Evolutionary conservation across 768 basidiomycete species (phyloP).

Genomic region (Megacollybia marginata): DNA sequence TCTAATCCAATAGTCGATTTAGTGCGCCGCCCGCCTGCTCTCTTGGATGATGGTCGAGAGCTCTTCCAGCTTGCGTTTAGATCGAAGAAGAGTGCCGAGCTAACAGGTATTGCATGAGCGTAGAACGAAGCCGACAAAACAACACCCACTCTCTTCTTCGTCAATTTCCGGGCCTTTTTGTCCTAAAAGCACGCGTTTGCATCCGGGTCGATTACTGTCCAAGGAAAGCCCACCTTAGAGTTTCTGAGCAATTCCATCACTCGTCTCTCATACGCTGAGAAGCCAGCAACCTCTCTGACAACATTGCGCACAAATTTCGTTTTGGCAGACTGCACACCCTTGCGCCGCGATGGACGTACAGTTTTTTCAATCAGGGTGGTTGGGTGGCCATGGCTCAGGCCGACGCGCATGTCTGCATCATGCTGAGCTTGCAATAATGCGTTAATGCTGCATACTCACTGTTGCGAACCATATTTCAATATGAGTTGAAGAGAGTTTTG

Average conservation of each 20-base stretch:
- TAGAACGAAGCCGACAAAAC: neutral
- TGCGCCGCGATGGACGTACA: slow-evolving; percentile 80
- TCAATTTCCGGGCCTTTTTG: slow-evolving; percentile 98
- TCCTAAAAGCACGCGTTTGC: slow-evolving; percentile 44
- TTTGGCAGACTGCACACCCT: slow-evolving; percentile 85
- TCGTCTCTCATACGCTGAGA: slow-evolving; percentile 95
- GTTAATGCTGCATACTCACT: slow-evolving; percentile 42
- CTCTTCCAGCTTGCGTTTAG: slow-evolving; percentile 99
- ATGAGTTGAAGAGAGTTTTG: slow-evolving; percentile 38
- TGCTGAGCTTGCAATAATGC: slow-evolving; percentile 2
- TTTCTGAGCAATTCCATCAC: slow-evolving; percentile 98
- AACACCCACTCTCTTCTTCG: slow-evolving; percentile 93
- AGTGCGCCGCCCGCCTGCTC: slow-evolving; percentile 69
- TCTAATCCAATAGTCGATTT: slow-evolving; percentile 7
- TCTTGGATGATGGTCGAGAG: slow-evolving; percentile 87
- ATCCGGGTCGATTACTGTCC: neutral
- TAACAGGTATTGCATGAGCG: slow-evolving; percentile 21
- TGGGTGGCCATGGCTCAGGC: slow-evolving; percentile 83
- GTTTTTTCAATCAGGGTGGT: slow-evolving; percentile 77
- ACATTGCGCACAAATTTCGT: slow-evolving; percentile 91
- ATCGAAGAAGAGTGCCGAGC: slow-evolving; percentile 97
- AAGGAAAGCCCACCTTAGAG: slow-evolving; percentile 66
- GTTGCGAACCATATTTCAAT: slow-evolving; percentile 69
- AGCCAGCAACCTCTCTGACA: slow-evolving; percentile 94
- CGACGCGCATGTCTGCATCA: slow-evolving; percentile 68